These are phyloP conservation scores for Cruciata laevipes DNA, from an alignment of 257 asterid genomes.

Conservation along the genomic window DNA sequence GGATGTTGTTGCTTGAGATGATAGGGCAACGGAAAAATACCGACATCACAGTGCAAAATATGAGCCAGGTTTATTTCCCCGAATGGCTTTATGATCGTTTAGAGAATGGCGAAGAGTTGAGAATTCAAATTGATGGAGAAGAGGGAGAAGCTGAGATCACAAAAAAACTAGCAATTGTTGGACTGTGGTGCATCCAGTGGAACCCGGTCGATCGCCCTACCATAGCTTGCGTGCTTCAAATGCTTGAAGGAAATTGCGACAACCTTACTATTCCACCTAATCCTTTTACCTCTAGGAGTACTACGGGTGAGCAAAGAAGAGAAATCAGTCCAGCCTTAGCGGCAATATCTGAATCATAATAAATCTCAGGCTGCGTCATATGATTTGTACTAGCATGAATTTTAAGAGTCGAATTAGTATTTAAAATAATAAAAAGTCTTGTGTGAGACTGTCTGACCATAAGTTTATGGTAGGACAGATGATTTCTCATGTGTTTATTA, in stretches of 20 bases:
- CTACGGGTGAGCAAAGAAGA: not conserved
- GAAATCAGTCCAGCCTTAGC: not conserved
- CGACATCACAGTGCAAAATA: not conserved
- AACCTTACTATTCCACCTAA: not conserved
- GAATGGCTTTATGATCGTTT: not conserved
- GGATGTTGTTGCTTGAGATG: slow-evolving; percentile 5
- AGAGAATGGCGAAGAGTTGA: not conserved
- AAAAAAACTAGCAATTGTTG: not conserved
- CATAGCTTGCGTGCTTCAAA: not conserved
- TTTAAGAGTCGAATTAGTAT: no score
- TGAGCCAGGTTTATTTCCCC: not conserved
- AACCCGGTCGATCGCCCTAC: not conserved
- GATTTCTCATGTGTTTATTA: no score
- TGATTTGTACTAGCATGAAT: no score
- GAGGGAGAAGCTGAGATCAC: not conserved
- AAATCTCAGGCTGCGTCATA: not conserved
- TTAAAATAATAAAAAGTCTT: no score
- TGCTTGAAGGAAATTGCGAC: not conserved
- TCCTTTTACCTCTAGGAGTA: not conserved
- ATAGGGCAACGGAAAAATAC: not conserved
- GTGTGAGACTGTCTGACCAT: no score
- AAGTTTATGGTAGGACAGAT: no score
- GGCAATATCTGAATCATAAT: not conserved
- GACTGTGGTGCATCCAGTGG: slow-evolving; percentile 8
- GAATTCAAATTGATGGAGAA: not conserved